Base-by-base conservation (phyloP, 2,329 filamentous ascomycete species). In the Dactylellina leptospora region DNA sequence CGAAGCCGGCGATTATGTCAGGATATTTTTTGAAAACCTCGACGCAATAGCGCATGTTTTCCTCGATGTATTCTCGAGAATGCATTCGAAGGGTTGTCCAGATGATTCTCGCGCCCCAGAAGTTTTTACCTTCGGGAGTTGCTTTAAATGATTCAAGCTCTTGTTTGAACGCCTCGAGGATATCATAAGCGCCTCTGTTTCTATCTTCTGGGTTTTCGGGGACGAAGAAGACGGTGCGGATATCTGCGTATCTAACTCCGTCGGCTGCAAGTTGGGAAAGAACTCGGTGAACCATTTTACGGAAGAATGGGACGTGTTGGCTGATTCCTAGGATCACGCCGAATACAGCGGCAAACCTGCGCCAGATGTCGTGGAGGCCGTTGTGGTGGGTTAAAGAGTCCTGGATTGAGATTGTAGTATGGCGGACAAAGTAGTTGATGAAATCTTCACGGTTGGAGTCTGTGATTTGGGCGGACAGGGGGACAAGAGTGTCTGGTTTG, bases 1-100 rank as follows among this genome's bases (percentile, higher is more conserved):
- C 93, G 80, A 92, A 97, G 9, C 93, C 93, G 23, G 90, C 88
- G 76, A 97, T 87, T 5, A 96, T 83, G 53, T 92, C 84, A 0
- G 93, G 91, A 78, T 89, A 93, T 28, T 86, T 84, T 60, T 90
- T 82, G 80, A 97, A 97, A 76, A 90, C 88, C 3, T 86, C 84
- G 76, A 97, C 91, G 80, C 93, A 97, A 74, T 90, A 82, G 78
- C 93, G 90, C 93, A 97, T 97, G 79, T 87, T 87, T 74, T 92
- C 85, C 18, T 92, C 83, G 48, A 97, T 86, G 11, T 82, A 79
- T 50, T 87, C 86, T 13, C 88, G 88, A 23, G 85, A 83, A 56
- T 86, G 83, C 25, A 81, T 81, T 40, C 93, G 87, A 47, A 93
- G 81, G 0, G 86, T 86, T 0, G 92, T 93, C 91, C 92, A 96